These are phyloP conservation scores for Dichotomocladium elegans DNA, from an alignment of 371 early-diverging fungal species.

Conservation along the genomic window DNA sequence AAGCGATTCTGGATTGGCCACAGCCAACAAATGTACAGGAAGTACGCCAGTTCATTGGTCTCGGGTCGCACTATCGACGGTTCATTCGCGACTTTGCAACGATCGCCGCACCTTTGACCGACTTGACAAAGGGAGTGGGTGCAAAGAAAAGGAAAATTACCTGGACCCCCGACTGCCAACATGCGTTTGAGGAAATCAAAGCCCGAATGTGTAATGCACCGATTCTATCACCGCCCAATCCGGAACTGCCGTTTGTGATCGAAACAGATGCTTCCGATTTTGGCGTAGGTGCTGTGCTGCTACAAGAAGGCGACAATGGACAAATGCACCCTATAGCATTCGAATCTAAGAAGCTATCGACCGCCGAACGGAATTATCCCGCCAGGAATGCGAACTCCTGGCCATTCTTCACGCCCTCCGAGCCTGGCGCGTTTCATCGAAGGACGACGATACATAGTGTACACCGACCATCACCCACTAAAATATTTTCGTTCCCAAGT, in stretches of 20 bases:
- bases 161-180: no score
- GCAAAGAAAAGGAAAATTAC: no score
- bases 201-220: no score
- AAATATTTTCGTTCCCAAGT: no score
- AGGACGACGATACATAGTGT: slow-evolving; percentile 12
- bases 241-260: slow-evolving; percentile 10
- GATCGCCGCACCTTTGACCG: not conserved
- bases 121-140: no score
- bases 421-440: slow-evolving; percentile 28
- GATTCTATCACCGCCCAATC: slow-evolving; percentile 16
- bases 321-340: slow-evolving; percentile 30
- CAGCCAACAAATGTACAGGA: slow-evolving; percentile 31
- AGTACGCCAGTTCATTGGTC: no score
- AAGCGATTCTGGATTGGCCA: slow-evolving; percentile 28
- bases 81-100: not conserved
- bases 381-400: slow-evolving; percentile 38
- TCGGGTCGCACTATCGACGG: slow-evolving; percentile 14
- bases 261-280: no score
- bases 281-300: no score
- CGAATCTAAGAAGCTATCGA: slow-evolving; percentile 14
- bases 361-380: slow-evolving; percentile 11
- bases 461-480: no score
- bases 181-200: no score
- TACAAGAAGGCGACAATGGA: slow-evolving; percentile 16
- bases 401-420: slow-evolving; percentile 28